Conservation (phyloP, 805 yeast species). For the Ogataea ganodermae region DNA sequence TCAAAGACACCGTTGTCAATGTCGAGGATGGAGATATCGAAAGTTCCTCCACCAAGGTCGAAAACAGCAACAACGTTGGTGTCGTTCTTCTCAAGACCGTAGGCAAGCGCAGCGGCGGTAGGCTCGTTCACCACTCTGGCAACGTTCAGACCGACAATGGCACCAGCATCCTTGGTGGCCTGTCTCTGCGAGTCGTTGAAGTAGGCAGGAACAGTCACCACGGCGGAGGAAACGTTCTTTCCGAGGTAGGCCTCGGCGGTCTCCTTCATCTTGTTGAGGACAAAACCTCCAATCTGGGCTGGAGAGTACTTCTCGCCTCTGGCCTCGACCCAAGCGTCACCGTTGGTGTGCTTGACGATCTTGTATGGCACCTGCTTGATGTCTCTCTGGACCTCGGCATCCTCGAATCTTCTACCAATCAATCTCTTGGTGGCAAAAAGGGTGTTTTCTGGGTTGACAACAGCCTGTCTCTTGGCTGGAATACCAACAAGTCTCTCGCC, state of each 20-base stretch:
- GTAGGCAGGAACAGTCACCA: conserved; percentile 88
- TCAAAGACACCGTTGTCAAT: conserved; percentile 97
- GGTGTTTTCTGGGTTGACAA: conserved; percentile 73
- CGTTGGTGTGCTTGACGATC: conserved; percentile 58
- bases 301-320: conserved; percentile 57
- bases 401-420: conserved; percentile 71
- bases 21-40: conserved; percentile 94
- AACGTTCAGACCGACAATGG: conserved; percentile 90
- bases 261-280: conserved; percentile 96
- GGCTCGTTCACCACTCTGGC: conserved; percentile 90
- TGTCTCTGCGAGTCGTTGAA: conserved; percentile 91
- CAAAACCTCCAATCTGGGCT: conserved; percentile 67
- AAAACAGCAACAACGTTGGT: conserved; percentile 77
- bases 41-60: conserved; percentile 99
- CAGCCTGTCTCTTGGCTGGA: conserved; percentile 77
- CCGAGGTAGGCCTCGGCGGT: conserved; percentile 93
- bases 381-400: conserved; percentile 71
- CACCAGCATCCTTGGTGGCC: conserved; percentile 97
- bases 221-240: conserved; percentile 85
- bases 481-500: conserved; percentile 59
- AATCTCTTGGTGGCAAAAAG: conserved; percentile 81
- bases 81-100: conserved; percentile 82
- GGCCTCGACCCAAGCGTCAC: conserved; percentile 69
- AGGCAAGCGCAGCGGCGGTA: conserved; percentile 92
- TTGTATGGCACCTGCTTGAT: conserved; percentile 61